Evolutionary conservation across 192 early-diverging fungal genomes (phyloP).

Genomic region (Coemansia sp.): DNA sequence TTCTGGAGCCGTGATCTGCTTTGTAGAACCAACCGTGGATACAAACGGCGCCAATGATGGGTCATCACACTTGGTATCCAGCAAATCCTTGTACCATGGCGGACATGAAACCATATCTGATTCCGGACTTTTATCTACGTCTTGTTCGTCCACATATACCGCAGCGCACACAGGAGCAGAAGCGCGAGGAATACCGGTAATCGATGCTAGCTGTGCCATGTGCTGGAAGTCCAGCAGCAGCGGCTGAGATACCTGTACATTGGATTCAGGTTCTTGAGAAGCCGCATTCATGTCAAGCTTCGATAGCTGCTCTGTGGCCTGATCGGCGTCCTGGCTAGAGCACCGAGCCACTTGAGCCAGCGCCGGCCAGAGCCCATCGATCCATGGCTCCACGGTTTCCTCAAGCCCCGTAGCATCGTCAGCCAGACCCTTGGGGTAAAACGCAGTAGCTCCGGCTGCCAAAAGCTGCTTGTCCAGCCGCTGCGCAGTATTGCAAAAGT

Average conservation of each 20-base stretch:
- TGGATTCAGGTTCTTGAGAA: conserved; percentile 1
- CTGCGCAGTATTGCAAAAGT: conserved; percentile 86
- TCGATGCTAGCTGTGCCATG: conserved; percentile 30
- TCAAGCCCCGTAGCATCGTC: conserved; percentile 95
- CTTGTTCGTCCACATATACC: not conserved
- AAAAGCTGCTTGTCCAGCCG: conserved; percentile 73
- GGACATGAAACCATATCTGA: conserved; percentile 7
- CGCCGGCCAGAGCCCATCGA: conserved; percentile 74
- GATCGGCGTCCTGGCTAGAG: not conserved
- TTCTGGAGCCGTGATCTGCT: conserved; percentile 62
- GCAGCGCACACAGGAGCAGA: conserved; percentile 23
- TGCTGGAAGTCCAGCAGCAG: conserved; percentile 39
- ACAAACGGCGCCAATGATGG: conserved; percentile 35
- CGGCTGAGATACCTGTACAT: conserved; percentile 25
- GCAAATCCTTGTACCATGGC: conserved; percentile 29
- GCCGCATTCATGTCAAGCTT: conserved; percentile 3
- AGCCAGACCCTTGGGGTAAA: conserved; percentile 77
- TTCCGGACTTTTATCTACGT: not conserved
- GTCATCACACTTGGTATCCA: not conserved
- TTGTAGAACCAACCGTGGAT: conserved; percentile 55
- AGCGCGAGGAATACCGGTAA: conserved; percentile 35
- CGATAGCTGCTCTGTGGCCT: conserved; percentile 4
- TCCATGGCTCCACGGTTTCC: conserved; percentile 88
- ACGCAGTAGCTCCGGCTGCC: conserved; percentile 69
- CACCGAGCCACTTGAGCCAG: conserved; percentile 53